A percentile compares a stretch with the other conserved stretches of the same genome.
phyloP scores from a whole-genome alignment of 2,329 filamentous ascomycete genomes.

The Trichothecium sympodiale region DNA sequence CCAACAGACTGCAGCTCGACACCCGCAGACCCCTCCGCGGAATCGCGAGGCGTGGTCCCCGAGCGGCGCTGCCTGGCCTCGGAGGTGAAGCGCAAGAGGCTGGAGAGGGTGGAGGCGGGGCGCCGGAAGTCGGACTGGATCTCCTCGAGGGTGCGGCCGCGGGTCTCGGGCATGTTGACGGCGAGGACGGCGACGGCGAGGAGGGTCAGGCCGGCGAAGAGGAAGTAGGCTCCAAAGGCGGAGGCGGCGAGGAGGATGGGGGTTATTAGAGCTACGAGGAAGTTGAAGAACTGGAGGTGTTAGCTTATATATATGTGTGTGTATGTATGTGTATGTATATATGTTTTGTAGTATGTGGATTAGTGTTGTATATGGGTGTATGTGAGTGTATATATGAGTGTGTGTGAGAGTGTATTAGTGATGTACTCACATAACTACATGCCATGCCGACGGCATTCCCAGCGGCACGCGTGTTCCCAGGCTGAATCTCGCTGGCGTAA shows the following conservation, averaged over 20 bases:
- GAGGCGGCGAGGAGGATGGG: constrained; percentile 22
- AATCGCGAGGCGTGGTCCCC: too few relatives aligned
- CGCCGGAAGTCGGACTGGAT: not conserved
- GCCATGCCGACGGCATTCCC: constrained; percentile 39
- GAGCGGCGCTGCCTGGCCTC: too few relatives aligned
- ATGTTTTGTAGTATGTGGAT: too few relatives aligned
- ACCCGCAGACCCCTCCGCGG: too few relatives aligned
- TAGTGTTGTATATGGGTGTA: too few relatives aligned
- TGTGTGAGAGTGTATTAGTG: not conserved
- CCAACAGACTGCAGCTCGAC: too few relatives aligned
- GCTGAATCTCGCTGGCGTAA: constrained; percentile 48
- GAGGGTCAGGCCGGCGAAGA: constrained; percentile 25
- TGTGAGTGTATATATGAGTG: not conserved
- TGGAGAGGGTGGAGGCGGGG: not conserved
- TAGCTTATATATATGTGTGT: too few relatives aligned
- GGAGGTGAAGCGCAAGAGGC: too few relatives aligned
- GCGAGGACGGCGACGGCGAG: constrained; percentile 20
- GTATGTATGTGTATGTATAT: too few relatives aligned
- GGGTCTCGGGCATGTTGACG: constrained; percentile 27
- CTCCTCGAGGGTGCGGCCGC: constrained; percentile 11
- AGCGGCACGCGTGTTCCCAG: constrained; percentile 39
- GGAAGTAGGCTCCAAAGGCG: constrained; percentile 27
- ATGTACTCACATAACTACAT: constrained; percentile 12
- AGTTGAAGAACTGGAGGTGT: constrained; percentile 17
- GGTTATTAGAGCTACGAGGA: constrained; percentile 28